These are phyloP conservation scores for Funneliformis caledonium DNA, from an alignment of 371 early-diverging fungal genomes.

Conservation along the genomic window DNA sequence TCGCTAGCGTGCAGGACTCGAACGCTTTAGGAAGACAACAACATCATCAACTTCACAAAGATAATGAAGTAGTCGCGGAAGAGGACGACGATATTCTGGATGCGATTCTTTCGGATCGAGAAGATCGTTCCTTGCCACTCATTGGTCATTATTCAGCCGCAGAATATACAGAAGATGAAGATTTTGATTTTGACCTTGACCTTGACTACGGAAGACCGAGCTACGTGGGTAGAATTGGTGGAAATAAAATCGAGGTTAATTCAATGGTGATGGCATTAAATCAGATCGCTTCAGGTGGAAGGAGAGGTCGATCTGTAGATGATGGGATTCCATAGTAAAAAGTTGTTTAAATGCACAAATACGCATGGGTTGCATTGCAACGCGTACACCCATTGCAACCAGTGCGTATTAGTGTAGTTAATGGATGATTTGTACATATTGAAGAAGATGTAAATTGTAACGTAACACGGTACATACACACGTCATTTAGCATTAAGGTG, in stretches of 20 bases:
- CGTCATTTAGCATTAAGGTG: not conserved
- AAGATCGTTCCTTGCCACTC: conserved; percentile 26
- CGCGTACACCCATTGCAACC: not conserved
- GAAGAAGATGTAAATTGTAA: not conserved
- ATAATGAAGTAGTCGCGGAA: not conserved
- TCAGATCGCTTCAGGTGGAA: conserved; percentile 1
- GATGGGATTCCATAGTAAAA: conserved; percentile 12
- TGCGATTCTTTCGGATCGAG: conserved; percentile 32
- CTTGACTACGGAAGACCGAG: conserved; percentile 9
- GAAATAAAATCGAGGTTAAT: not conserved
- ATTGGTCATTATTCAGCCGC: conserved; percentile 40
- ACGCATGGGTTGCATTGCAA: too few relatives aligned
- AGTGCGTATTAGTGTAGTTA: not conserved
- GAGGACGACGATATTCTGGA: conserved; percentile 24
- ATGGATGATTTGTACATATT: not conserved
- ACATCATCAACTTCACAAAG: not conserved
- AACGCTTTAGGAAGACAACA: not conserved
- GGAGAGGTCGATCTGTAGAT: not conserved
- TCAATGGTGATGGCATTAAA: conserved; percentile 28
- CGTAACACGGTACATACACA: not conserved
- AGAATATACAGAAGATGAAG: conserved; percentile 38
- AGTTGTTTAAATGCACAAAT: not conserved
- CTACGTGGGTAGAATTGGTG: not conserved
- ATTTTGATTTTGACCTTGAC: not conserved
- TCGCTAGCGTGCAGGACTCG: not conserved